phyloP scores from a whole-genome alignment of 1,284 basidiomycete genomes.

The Trichosporon sp. region DNA sequence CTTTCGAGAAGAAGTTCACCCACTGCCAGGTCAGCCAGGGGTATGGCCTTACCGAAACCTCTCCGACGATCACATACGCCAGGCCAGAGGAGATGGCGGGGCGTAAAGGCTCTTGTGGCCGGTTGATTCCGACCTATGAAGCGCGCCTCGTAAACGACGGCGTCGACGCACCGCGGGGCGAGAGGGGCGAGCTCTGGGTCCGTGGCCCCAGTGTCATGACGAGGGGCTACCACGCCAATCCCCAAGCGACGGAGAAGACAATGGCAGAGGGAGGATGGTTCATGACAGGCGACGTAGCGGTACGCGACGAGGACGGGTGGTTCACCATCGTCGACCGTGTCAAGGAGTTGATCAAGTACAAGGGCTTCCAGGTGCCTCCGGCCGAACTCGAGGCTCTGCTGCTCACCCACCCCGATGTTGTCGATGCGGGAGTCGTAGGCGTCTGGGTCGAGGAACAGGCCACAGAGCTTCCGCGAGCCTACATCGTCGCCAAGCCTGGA shows the following conservation, averaged over 20 bases:
- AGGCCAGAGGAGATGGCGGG: conserved; percentile 36
- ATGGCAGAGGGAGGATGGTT: conserved; percentile 60
- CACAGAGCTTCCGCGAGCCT: conserved; percentile 64
- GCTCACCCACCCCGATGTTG: conserved; percentile 63
- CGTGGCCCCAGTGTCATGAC: conserved; percentile 68
- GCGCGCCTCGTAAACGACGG: conserved; percentile 59
- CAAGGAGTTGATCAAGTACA: conserved; percentile 79
- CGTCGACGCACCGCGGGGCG: conserved; percentile 50
- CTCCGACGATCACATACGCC: conserved; percentile 44
- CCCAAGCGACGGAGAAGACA: conserved; percentile 58
- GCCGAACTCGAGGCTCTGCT: conserved; percentile 74
- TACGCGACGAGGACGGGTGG: conserved; percentile 58
- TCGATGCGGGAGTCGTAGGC: conserved; percentile 67
- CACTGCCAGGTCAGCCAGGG: conserved; percentile 40
- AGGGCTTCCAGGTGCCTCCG: conserved; percentile 58
- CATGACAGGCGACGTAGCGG: conserved; percentile 73
- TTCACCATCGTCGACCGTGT: conserved; percentile 50
- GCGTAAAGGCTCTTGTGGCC: conserved; percentile 61
- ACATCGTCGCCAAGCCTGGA: conserved; percentile 41
- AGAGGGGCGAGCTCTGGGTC: conserved; percentile 74
- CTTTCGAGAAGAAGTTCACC: conserved; percentile 26
- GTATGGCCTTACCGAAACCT: conserved; percentile 51
- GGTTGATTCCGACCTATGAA: conserved; percentile 70
- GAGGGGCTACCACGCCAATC: conserved; percentile 63
- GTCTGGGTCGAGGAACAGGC: conserved; percentile 59